Evolutionary conservation across 805 yeast genomes (phyloP), one percentile per base, ranked within the genome.

Genomic region (Candida jianshihensis): DNA sequence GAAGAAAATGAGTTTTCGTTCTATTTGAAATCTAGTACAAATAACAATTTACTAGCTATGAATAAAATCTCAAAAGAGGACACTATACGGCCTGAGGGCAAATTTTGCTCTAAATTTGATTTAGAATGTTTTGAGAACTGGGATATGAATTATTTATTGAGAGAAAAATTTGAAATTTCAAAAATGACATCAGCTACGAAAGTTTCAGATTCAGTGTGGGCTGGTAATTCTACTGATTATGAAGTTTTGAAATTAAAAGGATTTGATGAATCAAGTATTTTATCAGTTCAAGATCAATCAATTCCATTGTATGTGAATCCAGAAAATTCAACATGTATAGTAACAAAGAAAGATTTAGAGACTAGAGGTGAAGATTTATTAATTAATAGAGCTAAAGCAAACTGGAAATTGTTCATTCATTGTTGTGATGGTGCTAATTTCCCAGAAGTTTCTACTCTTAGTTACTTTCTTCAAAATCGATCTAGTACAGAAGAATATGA

Each of bases 161-260:
- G 82, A 49, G 97, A 89, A 55, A 76, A 82, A 41, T 64, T 83
- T n/a, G 96, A 89, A 56, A 81, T 87, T 35, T 67, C 87, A 1
- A 75, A 74, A 51, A 82, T 89, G 89, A 81, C 95, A 1, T 68
- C 85, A 9, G 94, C 95, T 0, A 73, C 92, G 0, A 70, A 66
- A 11, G 61, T 85, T 2, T 52, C 54, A 13, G 42, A 54, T 7
- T 66, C 73, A 33, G 72, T 88, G 6, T 89, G 90, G 89, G 68
- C 81, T 35, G 97, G 97, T 2, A 90, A 89, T 51, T 63, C 78
- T 1, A 75, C 84, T 45, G 96, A 89, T 55, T 75, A 67, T 51
- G 79, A 77, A 41, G 58, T 57, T 5, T 51, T 55, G 37, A 54
- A 48, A 35, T 28, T 44, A 30, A 42, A 36, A 35, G 49, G 47